Base-by-base conservation (phyloP, 257 asterid genomes). In the Avicennia marina region DNA sequence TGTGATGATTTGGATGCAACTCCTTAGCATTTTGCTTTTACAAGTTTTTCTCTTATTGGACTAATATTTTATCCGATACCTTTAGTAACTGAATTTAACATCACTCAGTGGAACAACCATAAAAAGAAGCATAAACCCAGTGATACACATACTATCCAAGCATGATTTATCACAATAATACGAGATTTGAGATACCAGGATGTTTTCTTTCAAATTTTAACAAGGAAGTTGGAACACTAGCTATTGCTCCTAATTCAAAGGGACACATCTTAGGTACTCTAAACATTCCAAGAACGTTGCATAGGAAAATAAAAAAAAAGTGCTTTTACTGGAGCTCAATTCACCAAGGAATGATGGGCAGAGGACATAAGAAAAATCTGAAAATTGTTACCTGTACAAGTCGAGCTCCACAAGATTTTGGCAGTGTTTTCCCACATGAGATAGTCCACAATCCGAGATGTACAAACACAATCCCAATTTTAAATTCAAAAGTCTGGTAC, bases 381-480 rank as follows among this genome's bases (percentile, higher is more conserved):
- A 48, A 19, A 34, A 2, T 45, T 42, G 52, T 33, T 9, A 71
- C 77, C 75, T 75, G 75, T 75, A 75, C 34, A 75, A 62, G 61
- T 75, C 81, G 15, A 75, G 75, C 11, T 75, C 69, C 11, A 1
- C 48, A 34, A 75, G 77, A 8, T 48, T 64, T 17, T 16, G 55
- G 34, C 81, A 75, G 26, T 16, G 27, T 38, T 39, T 58, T 21
- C 75, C 77, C 34, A 67, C 46, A 24, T 49, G 53, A 34, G 55
- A 50, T 1, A 74, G 70, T 5, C 75, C 73, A 31, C 9, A 10
- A 49, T 75, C 81, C n/a, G 81, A 66, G 61, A 71, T 40, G 64
- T 60, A 53, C 22, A n/a, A 3, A 49, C 77, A 70, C 43, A 75
- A 32, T 34, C 81, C 81, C 38, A 71, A 15, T 36, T 75, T 75